Percentiles rank a stretch among this genome's conserved stretches.
Evolutionary conservation across 257 asterid species (phyloP).

Genomic region (Solanum megistacrolobum): DNA sequence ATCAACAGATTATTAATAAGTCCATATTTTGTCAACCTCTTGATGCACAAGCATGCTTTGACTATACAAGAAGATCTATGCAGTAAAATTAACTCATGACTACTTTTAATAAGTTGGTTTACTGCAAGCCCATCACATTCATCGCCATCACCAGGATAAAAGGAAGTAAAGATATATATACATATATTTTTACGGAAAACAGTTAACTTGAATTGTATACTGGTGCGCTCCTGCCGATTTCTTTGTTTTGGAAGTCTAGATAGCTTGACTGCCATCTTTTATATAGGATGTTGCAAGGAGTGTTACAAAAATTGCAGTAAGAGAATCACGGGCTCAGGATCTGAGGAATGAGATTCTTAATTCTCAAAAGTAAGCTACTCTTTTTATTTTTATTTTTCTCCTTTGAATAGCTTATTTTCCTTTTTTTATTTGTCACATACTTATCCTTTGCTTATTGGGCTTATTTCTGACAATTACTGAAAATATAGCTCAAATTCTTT

Average conservation of each 20-base stretch:
- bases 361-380: conserved; percentile 70
- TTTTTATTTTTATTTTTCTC: conserved; percentile 3
- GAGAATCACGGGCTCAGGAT: conserved; percentile 87
- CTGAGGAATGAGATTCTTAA: conserved; percentile 88
- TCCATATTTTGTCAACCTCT: neutral
- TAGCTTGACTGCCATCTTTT: conserved; percentile 2
- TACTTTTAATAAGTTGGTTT: neutral
- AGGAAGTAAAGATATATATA: neutral
- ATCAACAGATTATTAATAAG: neutral
- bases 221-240: neutral
- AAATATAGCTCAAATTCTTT: no score
- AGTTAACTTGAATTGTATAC: neutral
- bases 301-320: conserved; percentile 67
- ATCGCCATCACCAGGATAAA: neutral
- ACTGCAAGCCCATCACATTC: neutral
- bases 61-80: neutral
- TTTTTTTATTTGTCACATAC: no score
- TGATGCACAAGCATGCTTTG: neutral
- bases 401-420: neutral
- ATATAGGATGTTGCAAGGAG: conserved; percentile 88
- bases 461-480: no score
- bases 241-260: neutral
- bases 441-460: no score
- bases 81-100: neutral
- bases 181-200: neutral